Evolutionary conservation across 2,329 filamentous ascomycete species (phyloP).

Genomic region (Pseudofabraea citricarpa): DNA sequence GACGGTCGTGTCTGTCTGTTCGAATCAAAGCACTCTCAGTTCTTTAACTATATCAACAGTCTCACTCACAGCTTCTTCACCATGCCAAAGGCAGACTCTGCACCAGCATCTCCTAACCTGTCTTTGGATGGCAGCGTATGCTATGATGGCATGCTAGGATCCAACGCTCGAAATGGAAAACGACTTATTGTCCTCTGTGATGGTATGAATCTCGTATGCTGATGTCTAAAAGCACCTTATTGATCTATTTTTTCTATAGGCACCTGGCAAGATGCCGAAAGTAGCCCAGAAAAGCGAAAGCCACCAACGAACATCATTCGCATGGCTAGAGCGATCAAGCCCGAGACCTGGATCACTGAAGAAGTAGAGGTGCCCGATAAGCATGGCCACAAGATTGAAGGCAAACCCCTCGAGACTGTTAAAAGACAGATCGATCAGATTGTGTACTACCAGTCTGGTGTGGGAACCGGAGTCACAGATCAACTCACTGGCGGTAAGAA

Average conservation of each 20-base stretch:
- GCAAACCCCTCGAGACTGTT: no score
- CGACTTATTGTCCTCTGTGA: neutral
- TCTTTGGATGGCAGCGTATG: no score
- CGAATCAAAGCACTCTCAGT: no score
- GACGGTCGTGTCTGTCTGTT: no score
- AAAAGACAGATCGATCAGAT: slow-evolving; percentile 1
- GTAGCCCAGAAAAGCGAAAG: neutral
- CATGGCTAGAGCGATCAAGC: neutral
- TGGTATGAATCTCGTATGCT: neutral
- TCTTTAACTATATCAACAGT: no score
- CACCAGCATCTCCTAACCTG: no score
- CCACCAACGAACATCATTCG: neutral
- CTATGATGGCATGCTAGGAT: no score
- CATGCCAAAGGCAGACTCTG: no score
- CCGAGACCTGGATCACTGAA: neutral
- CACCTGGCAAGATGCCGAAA: slow-evolving; percentile 1
- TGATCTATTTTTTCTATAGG: neutral
- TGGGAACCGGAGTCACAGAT: neutral
- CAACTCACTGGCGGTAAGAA: neutral
- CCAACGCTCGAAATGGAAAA: neutral
- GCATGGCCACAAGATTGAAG: neutral
- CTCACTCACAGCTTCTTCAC: no score
- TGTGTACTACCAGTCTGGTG: slow-evolving; percentile 3
- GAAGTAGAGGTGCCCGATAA: neutral
- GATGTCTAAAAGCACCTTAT: neutral